Percentiles rank a stretch among this genome's conserved stretches.
These are phyloP conservation scores for Annona cherimola DNA, from an alignment of 164 flowering plant genomes.

Conservation along the genomic window DNA sequence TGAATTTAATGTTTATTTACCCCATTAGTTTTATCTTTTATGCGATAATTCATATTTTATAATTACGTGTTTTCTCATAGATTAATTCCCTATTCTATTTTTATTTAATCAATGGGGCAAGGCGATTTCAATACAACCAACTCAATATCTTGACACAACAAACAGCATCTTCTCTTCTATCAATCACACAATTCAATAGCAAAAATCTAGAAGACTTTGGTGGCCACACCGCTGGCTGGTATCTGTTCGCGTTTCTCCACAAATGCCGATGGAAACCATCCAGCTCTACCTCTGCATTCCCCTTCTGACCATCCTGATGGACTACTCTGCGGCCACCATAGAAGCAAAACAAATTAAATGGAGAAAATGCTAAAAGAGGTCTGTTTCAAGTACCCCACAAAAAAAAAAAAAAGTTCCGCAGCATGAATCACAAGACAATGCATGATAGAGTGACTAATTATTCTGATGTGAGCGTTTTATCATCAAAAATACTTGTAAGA, in stretches of 20 bases:
- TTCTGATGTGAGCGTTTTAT: no score
- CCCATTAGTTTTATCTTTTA: no score
- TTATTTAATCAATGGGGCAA: neutral
- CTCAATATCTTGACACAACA: neutral
- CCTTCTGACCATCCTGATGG: constrained; percentile 92
- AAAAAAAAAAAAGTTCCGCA: no score
- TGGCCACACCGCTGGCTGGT: constrained; percentile 39
- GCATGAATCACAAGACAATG: no score
- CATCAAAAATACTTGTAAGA: no score
- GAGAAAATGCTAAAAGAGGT: neutral
- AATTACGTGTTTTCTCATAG: no score
- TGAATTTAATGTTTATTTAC: neutral
- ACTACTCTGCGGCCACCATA: constrained; percentile 44
- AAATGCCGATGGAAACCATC: constrained; percentile 85
- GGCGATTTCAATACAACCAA: neutral
- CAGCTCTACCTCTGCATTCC: constrained; percentile 79
- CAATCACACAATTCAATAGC: neutral
- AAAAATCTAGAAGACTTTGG: constrained; percentile 35
- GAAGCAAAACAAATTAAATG: neutral
- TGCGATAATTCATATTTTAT: no score
- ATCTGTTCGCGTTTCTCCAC: constrained; percentile 72
- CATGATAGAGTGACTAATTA: no score
- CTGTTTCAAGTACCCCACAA: neutral
- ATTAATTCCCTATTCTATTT: no score
- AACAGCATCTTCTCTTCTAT: neutral